A percentile compares a stretch with the other conserved stretches of the same genome.
These are phyloP conservation scores for Fusarium floridanum DNA, from an alignment of 2,329 filamentous ascomycete genomes.

Conservation along the genomic window DNA sequence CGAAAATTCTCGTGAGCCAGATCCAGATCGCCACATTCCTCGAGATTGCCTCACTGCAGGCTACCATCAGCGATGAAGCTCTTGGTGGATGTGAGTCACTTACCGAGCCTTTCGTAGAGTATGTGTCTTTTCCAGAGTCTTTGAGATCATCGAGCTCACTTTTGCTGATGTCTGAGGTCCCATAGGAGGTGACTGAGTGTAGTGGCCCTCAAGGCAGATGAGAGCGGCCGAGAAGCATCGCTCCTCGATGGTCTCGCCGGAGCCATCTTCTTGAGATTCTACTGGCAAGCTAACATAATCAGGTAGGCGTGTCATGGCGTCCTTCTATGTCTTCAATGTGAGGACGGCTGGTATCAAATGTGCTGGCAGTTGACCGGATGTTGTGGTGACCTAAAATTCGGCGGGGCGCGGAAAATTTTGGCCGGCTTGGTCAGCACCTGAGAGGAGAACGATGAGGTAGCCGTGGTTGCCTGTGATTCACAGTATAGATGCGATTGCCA, in stretches of 20 bases:
- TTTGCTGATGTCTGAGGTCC: constrained; percentile 67
- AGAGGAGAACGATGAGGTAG: constrained; percentile 3
- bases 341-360: constrained; percentile 16
- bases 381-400: constrained; percentile 39
- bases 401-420: constrained; percentile 46
- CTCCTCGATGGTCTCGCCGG: constrained; percentile 70
- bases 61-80: constrained; percentile 23
- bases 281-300: constrained; percentile 39
- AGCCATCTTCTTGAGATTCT: constrained; percentile 34
- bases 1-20: constrained; percentile 72
- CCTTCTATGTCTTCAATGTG: constrained; percentile 30
- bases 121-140: constrained; percentile 74
- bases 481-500: neutral
- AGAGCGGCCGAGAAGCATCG: constrained; percentile 71
- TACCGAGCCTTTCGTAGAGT: constrained; percentile 71
- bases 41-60: constrained; percentile 68
- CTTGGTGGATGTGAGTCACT: constrained; percentile 23
- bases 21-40: constrained; percentile 76
- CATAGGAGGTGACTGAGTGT: constrained; percentile 68
- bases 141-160: constrained; percentile 69
- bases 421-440: constrained; percentile 45
- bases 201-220: constrained; percentile 73
- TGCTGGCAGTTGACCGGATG: constrained; percentile 20
- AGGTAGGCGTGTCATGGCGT: constrained; percentile 44
- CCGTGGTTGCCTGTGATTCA: neutral